Conservation (phyloP, 805 yeast species). For the Zygosaccharomyces pseudorouxii region DNA sequence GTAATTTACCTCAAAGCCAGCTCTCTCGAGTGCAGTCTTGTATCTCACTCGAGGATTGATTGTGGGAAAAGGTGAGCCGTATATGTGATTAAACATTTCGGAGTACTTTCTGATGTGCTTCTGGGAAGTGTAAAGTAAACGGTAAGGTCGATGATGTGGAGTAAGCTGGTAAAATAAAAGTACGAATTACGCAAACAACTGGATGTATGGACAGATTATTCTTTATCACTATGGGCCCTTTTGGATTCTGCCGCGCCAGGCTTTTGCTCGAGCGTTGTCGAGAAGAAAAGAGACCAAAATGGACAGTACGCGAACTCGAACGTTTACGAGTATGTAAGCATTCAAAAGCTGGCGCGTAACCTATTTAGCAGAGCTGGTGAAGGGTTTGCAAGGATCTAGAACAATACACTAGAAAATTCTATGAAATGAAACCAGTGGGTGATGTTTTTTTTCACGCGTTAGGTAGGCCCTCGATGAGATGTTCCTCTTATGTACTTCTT, state of each 20-base stretch:
- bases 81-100: conserved; percentile 27
- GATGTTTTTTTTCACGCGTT: too few relatives aligned
- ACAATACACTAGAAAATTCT: background rate
- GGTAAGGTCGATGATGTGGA: background rate
- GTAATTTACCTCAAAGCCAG: conserved; percentile 61
- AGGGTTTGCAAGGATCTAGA: background rate
- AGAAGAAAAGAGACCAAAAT: conserved; percentile 3
- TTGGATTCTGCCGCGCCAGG: conserved; percentile 5
- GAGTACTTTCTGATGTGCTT: background rate
- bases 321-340: too few relatives aligned
- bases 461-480: too few relatives aligned
- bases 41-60: conserved; percentile 57
- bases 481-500: too few relatives aligned
- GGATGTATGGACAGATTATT: background rate
- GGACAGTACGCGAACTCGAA: conserved; percentile 4
- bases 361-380: background rate
- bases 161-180: background rate
- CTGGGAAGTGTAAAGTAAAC: background rate
- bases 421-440: too few relatives aligned
- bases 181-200: background rate
- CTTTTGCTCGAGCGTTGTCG: background rate
- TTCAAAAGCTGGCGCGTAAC: too few relatives aligned
- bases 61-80: conserved; percentile 59
- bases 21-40: conserved; percentile 71
- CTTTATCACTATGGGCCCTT: background rate